Evolutionary conservation across 306 rosid species (phyloP), one percentile per base, ranked within the genome.

Genomic region (Cicer arietinum): DNA sequence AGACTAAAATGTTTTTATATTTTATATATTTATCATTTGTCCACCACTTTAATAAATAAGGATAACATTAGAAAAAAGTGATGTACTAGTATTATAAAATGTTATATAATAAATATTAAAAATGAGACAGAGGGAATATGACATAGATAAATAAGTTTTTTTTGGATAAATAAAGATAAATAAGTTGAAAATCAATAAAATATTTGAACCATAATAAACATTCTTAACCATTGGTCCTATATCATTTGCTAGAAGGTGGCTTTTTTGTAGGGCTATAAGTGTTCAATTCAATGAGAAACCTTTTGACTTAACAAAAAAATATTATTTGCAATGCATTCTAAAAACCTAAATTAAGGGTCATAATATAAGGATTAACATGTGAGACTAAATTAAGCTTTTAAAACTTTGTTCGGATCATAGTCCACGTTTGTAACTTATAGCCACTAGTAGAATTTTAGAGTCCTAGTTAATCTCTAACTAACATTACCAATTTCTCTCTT

Each of bases 371-470:
- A 65, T 52, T 6, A 82, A 78, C 8, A 70, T 8, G 69, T 69
- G 75, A 56, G 75, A 78, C 79, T 63, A 85, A 81, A 78, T 78
- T 74, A 63, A 71, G 82, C 46, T 64, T 66, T 40, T 2, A 3
- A 59, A 60, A 66, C 20, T 22, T 67, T 76, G 60, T 0, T 85
- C 85, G 82, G 88, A 75, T 79, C 84, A 30, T 17, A 72, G 48
- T 53, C 72, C 88, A 85, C 88, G 88, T 82, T 79, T 64, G 41
- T 30, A 52, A 75, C 43, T 72, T 57, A 45, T 71, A 71, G 82
- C 84, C 85, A 20, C 46, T 13, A 69, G 17, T 70, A 37, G 4
- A 77, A 74, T 8, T 41, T 67, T 12, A 52, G 7, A 67, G 58
- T 50, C 77, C 70, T 16, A 8, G 20, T 54, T 46, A 63, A 74